Evolutionary conservation across 768 basidiomycete genomes (phyloP).

Genomic region (Mycena haematopus): DNA sequence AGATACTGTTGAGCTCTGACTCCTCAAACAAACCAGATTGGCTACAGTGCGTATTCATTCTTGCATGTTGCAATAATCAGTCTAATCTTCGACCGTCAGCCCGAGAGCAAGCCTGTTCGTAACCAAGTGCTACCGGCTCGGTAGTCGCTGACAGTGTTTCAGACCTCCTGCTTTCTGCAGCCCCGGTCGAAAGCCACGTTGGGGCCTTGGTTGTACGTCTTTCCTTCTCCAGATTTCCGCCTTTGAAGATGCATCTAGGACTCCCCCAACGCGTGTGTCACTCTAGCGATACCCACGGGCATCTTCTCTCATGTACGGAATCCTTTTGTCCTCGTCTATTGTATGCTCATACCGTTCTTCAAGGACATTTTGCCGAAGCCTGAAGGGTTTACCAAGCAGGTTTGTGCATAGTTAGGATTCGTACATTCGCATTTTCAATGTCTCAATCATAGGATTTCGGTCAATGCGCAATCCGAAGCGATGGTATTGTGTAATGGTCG

Average conservation of each 20-base stretch:
- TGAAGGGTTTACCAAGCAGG: slow-evolving; percentile 61
- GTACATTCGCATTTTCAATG: not conserved
- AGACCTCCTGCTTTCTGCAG: slow-evolving; percentile 74
- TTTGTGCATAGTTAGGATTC: not conserved
- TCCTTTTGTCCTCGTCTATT: not conserved
- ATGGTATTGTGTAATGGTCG: slow-evolving; percentile 23
- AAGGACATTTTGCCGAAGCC: slow-evolving; percentile 74
- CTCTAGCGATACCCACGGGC: slow-evolving; percentile 73
- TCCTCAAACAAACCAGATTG: slow-evolving; percentile 57
- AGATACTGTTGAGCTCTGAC: slow-evolving; percentile 1
- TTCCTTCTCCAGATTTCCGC: not conserved
- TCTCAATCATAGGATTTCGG: slow-evolving; percentile 17
- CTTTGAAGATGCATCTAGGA: slow-evolving; percentile 47
- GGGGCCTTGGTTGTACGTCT: slow-evolving; percentile 70
- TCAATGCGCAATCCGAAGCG: slow-evolving; percentile 30
- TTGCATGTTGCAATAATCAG: not conserved
- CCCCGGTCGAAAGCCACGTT: slow-evolving; percentile 73
- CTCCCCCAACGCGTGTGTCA: slow-evolving; percentile 81
- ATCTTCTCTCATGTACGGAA: slow-evolving; percentile 70
- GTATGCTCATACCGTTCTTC: not conserved
- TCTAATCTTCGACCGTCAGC: slow-evolving; percentile 43
- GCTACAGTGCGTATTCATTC: slow-evolving; percentile 64
- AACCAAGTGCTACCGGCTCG: not conserved
- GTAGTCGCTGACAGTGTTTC: not conserved
- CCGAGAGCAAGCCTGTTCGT: slow-evolving; percentile 76